Evolutionary conservation across 805 yeast genomes (phyloP).

Genomic region (Wickerhamiella lipophila): DNA sequence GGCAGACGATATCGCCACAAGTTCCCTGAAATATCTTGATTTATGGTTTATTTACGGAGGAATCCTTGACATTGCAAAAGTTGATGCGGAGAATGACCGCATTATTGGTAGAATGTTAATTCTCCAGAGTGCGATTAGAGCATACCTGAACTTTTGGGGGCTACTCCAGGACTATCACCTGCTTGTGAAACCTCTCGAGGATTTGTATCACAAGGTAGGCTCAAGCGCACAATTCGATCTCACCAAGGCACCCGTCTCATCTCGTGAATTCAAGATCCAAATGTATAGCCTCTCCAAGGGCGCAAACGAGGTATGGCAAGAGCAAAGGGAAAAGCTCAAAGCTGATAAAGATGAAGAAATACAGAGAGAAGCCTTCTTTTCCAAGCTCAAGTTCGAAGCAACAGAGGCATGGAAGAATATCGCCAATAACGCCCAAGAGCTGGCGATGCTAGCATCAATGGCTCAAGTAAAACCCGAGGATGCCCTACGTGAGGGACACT

Average conservation of each 20-base stretch:
- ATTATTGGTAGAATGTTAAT: constrained; percentile 17
- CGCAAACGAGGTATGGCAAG: not conserved
- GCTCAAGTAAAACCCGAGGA: not conserved
- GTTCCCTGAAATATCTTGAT: constrained; percentile 46
- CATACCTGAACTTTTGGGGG: constrained; percentile 22
- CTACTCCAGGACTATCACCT: constrained; percentile 20
- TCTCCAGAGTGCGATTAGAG: constrained; percentile 17
- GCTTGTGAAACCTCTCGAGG: constrained; percentile 6
- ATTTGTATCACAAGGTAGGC: not conserved
- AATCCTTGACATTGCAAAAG: constrained; percentile 25
- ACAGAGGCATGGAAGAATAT: constrained; percentile 6
- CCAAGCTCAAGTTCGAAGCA: constrained; percentile 4
- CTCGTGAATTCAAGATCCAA: constrained; percentile 4
- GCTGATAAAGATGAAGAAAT: constrained; percentile 5
- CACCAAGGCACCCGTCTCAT: not conserved
- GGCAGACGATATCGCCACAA: constrained; percentile 54
- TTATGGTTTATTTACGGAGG: constrained; percentile 48
- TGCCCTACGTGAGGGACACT: not conserved
- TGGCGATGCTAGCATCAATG: constrained; percentile 4
- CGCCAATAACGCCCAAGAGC: constrained; percentile 8
- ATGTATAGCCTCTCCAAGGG: constrained; percentile 1
- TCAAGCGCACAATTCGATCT: not conserved
- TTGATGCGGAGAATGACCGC: constrained; percentile 12
- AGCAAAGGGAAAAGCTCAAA: not conserved
- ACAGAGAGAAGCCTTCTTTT: constrained; percentile 1